Evolutionary conservation across 2,329 filamentous ascomycete species (phyloP).

Genomic region (Ophiostoma novo-ulmi): DNA sequence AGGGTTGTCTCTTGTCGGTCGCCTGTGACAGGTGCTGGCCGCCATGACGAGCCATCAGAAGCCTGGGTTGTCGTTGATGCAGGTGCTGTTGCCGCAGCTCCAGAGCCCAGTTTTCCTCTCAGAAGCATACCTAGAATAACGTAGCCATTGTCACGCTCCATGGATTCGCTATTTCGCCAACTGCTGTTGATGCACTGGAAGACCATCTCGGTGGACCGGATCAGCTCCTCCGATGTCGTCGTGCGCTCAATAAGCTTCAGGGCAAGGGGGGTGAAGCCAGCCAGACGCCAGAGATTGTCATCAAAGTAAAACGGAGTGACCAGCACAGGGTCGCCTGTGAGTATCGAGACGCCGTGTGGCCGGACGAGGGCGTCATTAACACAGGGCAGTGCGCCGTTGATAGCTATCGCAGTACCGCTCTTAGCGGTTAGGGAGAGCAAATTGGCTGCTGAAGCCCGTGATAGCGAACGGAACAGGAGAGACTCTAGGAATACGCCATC

Average conservation of each 20-base stretch:
- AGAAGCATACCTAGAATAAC: slow-evolving; percentile 79
- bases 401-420: slow-evolving; percentile 70
- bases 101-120: slow-evolving; percentile 69
- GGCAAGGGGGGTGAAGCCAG: slow-evolving; percentile 82
- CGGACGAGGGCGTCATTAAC: slow-evolving; percentile 85
- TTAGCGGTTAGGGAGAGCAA: slow-evolving; percentile 65
- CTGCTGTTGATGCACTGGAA: slow-evolving; percentile 82
- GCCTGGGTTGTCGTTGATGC: background rate
- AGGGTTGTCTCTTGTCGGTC: slow-evolving; percentile 52
- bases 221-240: slow-evolving; percentile 61
- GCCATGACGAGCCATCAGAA: slow-evolving; percentile 32
- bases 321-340: slow-evolving; percentile 79
- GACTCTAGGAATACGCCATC: slow-evolving; percentile 75
- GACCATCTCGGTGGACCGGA: slow-evolving; percentile 74
- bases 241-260: slow-evolving; percentile 80
- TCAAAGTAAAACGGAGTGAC: slow-evolving; percentile 79
- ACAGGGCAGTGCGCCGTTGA: slow-evolving; percentile 82
- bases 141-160: slow-evolving; percentile 94
- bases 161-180: slow-evolving; percentile 97
- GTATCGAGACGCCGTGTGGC: slow-evolving; percentile 71
- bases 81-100: slow-evolving; percentile 17
- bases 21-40: slow-evolving; percentile 39
- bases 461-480: slow-evolving; percentile 70
- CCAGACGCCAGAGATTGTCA: slow-evolving; percentile 85
- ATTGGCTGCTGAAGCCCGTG: slow-evolving; percentile 62